phyloP scores from a whole-genome alignment of 176 grass and related monocot genomes.

The Calamus simplicifolius region DNA sequence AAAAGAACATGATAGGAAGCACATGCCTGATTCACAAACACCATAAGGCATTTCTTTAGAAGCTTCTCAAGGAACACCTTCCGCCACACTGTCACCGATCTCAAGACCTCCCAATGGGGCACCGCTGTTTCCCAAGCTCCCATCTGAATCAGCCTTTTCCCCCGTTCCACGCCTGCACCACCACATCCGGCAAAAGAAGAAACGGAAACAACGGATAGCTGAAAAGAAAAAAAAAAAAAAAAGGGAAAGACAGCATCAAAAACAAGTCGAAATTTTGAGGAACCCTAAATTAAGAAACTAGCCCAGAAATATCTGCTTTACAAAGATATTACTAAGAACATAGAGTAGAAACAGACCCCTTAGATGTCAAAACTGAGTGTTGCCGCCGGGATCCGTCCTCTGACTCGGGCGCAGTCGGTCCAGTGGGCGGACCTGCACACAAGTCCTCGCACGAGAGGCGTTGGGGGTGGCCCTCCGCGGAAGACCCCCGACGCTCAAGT shows the following conservation, averaged over 20 bases:
- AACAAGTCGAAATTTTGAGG: too few relatives aligned
- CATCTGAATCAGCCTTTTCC: conserved; percentile 16
- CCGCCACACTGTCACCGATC: conserved; percentile 48
- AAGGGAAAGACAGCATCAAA: background rate
- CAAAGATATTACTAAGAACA: too few relatives aligned
- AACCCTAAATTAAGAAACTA: too few relatives aligned
- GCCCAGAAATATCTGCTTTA: too few relatives aligned
- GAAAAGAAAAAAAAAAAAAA: background rate
- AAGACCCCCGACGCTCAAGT: too few relatives aligned
- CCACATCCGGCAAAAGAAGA: conserved; percentile 68
- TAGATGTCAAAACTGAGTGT: too few relatives aligned
- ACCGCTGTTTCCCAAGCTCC: background rate
- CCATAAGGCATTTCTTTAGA: conserved; percentile 58
- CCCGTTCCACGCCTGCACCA: conserved; percentile 69
- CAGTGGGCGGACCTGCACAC: too few relatives aligned
- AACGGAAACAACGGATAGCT: conserved; percentile 75
- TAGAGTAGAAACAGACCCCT: too few relatives aligned
- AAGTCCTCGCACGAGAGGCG: too few relatives aligned
- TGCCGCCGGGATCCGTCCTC: too few relatives aligned
- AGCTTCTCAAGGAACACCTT: conserved; percentile 71
- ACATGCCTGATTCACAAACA: conserved; percentile 55
- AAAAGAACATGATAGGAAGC: background rate
- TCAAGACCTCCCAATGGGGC: conserved; percentile 16
- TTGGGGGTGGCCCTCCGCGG: too few relatives aligned
- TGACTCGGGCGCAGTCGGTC: too few relatives aligned